Evolutionary conservation across 371 early-diverging fungal genomes (phyloP), one percentile per base, ranked within the genome.

Genomic region (Circinella umbellata): DNA sequence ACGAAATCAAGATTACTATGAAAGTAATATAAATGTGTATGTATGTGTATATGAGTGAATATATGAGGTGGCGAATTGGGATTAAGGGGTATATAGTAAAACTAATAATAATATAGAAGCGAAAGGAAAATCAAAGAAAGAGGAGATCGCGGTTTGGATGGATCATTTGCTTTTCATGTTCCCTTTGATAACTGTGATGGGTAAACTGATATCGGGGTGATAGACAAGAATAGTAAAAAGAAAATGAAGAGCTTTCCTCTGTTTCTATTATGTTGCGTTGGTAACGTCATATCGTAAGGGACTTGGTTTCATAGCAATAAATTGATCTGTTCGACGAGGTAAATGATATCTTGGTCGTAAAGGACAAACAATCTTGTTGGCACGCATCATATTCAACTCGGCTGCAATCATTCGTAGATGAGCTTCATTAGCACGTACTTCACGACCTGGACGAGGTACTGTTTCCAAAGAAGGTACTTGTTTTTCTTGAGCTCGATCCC

Each of bases 381-480:
- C 69, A 35, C 84, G 83, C 73, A 86, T 84, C 86, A 86, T 86
- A 20, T 80, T 76, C 55, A 84, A 53, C 51, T 86, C 86, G n/a
- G 83, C 79, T 4, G 81, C 82, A 72, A 86, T 80, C 80, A 86
- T 86, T 18, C 86, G 77, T 42, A 84, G 57, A 64, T 86, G 83
- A 53, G 73, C 83, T 7, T 79, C 46, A 62, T 86, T 86, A 63
- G 78, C 76, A 4, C 86, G 81, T 4, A 76, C 67, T 47, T 76
- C 79, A 6, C 83, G 78, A 2, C 47, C 49, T 17, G 75, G 76
- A 46, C 76, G 69, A 63, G 73, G 73, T n/a, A 65, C 20, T 34
- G 57, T 48, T 42, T 59, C 67, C 15, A 59, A 39, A 9, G 57
- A 5, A 18, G 3, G 57, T 15, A 35, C 20, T 37, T 39, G 39